Percentiles rank a stretch among this genome's conserved stretches.
These are phyloP conservation scores for Trypanosoma theileri DNA, from an alignment of 208 protist genomes.

Conservation along the genomic window DNA sequence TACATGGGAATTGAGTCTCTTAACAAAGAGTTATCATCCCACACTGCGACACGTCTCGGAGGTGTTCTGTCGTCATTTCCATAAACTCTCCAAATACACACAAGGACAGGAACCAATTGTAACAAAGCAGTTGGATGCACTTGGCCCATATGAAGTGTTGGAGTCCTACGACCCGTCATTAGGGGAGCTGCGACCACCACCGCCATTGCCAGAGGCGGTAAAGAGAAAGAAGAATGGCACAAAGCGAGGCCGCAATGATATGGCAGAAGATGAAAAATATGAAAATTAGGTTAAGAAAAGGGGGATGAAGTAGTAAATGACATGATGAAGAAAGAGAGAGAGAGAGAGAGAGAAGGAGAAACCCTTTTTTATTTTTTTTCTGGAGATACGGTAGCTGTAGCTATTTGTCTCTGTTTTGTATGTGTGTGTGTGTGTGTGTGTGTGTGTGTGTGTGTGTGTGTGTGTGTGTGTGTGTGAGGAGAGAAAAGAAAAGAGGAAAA, in stretches of 20 bases:
- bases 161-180: slow-evolving; percentile 87
- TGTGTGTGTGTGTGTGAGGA: too few species aligned
- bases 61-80: slow-evolving; percentile 80
- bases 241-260: slow-evolving; percentile 24
- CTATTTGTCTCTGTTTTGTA: too few species aligned
- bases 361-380: too few species aligned
- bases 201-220: slow-evolving; percentile 57
- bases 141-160: slow-evolving; percentile 89
- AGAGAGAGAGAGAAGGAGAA: slow-evolving; percentile 16
- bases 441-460: too few species aligned
- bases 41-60: slow-evolving; percentile 80
- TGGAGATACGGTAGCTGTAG: too few species aligned
- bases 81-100: slow-evolving; percentile 77
- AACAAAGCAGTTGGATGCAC: slow-evolving; percentile 83
- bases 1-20: slow-evolving; percentile 81
- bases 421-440: too few species aligned
- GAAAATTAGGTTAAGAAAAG: background rate
- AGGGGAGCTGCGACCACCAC: slow-evolving; percentile 70
- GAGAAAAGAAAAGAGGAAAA: background rate
- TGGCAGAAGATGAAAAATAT: background rate
- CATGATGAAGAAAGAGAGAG: slow-evolving; percentile 10
- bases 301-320: slow-evolving; percentile 20
- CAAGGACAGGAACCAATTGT: slow-evolving; percentile 86
- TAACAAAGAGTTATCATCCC: slow-evolving; percentile 84
- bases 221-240: slow-evolving; percentile 27